A percentile compares a stretch with the other conserved stretches of the same genome.
Evolutionary conservation across 495 filamentous ascomycete species (phyloP).

Genomic region (Penicillium paradoxum): DNA sequence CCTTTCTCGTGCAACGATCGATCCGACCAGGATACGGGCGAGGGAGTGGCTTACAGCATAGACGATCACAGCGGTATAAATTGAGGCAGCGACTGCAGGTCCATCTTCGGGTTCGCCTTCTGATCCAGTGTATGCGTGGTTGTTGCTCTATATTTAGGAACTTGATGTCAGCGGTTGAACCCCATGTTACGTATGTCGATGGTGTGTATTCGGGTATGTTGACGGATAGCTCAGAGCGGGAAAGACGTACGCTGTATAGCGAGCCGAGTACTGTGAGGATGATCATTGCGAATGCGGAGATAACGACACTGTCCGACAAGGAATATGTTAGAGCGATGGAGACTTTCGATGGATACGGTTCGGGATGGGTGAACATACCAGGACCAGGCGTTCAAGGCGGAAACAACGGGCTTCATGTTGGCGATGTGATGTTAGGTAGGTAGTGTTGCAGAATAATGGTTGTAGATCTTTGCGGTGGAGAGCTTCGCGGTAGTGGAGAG

Average conservation of each 20-base stretch:
- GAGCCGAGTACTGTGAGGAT: constrained; percentile 79
- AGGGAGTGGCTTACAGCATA: constrained; percentile 62
- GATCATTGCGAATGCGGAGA: constrained; percentile 82
- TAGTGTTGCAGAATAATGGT: not conserved
- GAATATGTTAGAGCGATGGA: constrained; percentile 11
- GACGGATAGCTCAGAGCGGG: not conserved
- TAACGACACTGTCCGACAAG: constrained; percentile 59
- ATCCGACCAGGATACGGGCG: not conserved
- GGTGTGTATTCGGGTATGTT: constrained; percentile 6
- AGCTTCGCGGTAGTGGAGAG: not conserved
- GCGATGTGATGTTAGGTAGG: constrained; percentile 6
- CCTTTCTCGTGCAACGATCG: not conserved
- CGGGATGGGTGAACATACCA: constrained; percentile 52
- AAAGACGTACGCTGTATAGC: constrained; percentile 59
- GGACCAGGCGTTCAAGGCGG: constrained; percentile 87
- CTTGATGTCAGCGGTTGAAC: constrained; percentile 6
- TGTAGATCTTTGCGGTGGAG: not conserved
- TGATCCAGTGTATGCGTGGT: constrained; percentile 75
- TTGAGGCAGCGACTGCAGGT: constrained; percentile 68
- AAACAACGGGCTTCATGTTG: constrained; percentile 89
- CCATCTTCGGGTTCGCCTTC: constrained; percentile 70
- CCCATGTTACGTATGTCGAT: not conserved
- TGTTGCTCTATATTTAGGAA: constrained; percentile 48
- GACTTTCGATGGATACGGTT: not conserved
- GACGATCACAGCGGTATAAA: constrained; percentile 79